Evolutionary conservation across 2,329 filamentous ascomycete species (phyloP).

Genomic region (Coniochaeta sp.): DNA sequence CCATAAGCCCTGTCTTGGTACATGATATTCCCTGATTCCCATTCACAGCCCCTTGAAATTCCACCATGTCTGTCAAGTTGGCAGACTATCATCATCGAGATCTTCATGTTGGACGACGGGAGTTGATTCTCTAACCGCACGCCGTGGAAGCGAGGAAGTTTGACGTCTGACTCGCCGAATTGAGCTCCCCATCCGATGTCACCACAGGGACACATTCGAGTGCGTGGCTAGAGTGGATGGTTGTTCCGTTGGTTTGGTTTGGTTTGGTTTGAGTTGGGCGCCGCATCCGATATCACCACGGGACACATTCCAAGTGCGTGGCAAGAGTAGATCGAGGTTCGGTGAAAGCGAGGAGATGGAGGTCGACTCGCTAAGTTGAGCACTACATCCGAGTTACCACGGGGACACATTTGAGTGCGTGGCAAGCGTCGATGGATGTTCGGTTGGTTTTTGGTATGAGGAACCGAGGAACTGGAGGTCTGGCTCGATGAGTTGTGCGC

Average conservation of each 20-base stretch:
- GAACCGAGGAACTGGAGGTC: not conserved
- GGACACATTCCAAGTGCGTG: too few species aligned
- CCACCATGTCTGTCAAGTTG: not conserved
- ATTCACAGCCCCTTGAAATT: too few species aligned
- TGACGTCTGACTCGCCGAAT: not conserved
- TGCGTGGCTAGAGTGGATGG: not conserved
- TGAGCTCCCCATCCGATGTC: not conserved
- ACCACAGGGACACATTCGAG: not conserved
- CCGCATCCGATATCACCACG: too few species aligned
- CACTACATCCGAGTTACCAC: too few species aligned
- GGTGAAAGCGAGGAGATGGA: too few species aligned
- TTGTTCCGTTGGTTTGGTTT: not conserved
- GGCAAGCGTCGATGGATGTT: too few species aligned
- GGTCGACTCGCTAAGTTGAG: too few species aligned
- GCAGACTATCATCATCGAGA: not conserved
- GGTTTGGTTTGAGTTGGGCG: not conserved
- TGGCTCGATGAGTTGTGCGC: not conserved
- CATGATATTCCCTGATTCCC: too few species aligned
- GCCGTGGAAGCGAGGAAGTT: not conserved
- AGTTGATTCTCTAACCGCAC: not conserved
- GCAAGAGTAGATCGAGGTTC: too few species aligned
- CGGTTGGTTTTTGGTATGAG: too few species aligned
- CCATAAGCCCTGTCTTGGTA: too few species aligned
- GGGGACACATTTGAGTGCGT: too few species aligned
- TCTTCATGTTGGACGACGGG: not conserved